Conservation (phyloP, 2,329 filamentous ascomycete species). For the Elsinoe australis region DNA sequence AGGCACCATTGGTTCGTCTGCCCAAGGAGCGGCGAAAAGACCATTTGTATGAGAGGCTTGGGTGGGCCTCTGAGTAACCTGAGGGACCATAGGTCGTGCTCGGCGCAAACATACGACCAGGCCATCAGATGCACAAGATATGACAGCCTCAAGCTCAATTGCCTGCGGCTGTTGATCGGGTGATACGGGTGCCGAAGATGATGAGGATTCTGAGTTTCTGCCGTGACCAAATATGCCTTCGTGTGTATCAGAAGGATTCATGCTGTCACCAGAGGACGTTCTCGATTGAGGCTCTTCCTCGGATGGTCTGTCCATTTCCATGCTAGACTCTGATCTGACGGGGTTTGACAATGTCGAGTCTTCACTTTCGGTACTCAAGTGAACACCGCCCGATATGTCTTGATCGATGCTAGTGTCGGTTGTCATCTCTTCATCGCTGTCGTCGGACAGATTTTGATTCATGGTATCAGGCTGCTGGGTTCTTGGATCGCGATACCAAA, state of each 20-base stretch:
- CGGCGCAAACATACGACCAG: slow-evolving; percentile 72
- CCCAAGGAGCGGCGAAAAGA: slow-evolving; percentile 76
- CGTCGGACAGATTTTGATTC: slow-evolving; percentile 35
- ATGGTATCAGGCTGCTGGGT: slow-evolving; percentile 43
- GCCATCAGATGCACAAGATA: slow-evolving; percentile 83
- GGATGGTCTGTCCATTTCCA: slow-evolving; percentile 28
- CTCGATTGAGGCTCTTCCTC: slow-evolving; percentile 27
- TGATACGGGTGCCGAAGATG: slow-evolving; percentile 28
- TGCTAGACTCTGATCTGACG: slow-evolving; percentile 30
- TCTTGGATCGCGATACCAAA: slow-evolving; percentile 72
- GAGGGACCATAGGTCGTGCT: slow-evolving; percentile 62
- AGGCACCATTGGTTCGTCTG: slow-evolving; percentile 53
- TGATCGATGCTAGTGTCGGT: slow-evolving; percentile 43
- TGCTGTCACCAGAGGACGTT: slow-evolving; percentile 43
- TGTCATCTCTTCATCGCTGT: slow-evolving; percentile 40
- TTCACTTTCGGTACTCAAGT: slow-evolving; percentile 34
- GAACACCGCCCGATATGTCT: slow-evolving; percentile 43
- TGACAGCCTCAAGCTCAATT: slow-evolving; percentile 77
- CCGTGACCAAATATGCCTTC: slow-evolving; percentile 40
- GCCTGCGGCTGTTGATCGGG: slow-evolving; percentile 31
- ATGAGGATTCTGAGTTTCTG: slow-evolving; percentile 32
- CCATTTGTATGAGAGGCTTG: slow-evolving; percentile 49
- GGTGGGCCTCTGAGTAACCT: slow-evolving; percentile 42
- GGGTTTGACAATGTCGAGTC: slow-evolving; percentile 23
- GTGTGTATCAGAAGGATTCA: slow-evolving; percentile 33